phyloP scores from a whole-genome alignment of 139 green algal genomes.

The Spirogloea muscicola region DNA sequence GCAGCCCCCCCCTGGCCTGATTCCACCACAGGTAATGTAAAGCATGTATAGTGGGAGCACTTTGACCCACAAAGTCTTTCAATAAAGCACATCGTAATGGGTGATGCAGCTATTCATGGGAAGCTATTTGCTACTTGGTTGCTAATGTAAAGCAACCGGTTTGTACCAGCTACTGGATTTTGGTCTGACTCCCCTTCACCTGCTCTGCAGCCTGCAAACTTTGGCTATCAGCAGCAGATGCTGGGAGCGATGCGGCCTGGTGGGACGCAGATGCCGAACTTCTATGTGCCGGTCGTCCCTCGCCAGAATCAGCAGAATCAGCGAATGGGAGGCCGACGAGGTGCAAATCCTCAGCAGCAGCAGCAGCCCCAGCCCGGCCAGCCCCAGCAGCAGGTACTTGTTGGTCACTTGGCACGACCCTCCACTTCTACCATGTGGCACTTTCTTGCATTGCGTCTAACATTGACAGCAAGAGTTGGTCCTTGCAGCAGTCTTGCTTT shows the following conservation, averaged over 20 bases:
- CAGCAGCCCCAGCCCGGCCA: slow-evolving; percentile 11
- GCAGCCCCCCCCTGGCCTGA: slow-evolving; percentile 19
- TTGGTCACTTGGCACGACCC: no score
- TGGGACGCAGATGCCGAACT: slow-evolving; percentile 35
- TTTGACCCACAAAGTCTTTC: neutral
- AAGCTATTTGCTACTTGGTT: neutral
- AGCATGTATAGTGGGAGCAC: neutral
- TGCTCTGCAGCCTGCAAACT: slow-evolving; percentile 23
- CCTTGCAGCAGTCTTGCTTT: neutral
- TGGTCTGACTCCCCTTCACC: neutral
- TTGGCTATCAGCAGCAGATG: slow-evolving; percentile 47
- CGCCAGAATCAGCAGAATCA: slow-evolving; percentile 10
- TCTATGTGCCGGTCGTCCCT: slow-evolving; percentile 37
- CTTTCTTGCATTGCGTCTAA: neutral
- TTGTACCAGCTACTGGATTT: neutral
- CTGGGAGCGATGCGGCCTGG: slow-evolving; percentile 45
- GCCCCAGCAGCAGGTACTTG: slow-evolving; percentile 25
- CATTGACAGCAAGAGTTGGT: neutral
- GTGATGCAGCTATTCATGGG: neutral
- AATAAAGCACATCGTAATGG: slow-evolving; percentile 9
- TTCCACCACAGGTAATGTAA: slow-evolving; percentile 18
- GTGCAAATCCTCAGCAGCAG: neutral
- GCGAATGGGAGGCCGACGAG: neutral
- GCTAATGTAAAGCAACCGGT: neutral
- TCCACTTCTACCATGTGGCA: slow-evolving; percentile 5